These are phyloP conservation scores for Immersiella caudata DNA, from an alignment of 495 filamentous ascomycete species.

Conservation along the genomic window DNA sequence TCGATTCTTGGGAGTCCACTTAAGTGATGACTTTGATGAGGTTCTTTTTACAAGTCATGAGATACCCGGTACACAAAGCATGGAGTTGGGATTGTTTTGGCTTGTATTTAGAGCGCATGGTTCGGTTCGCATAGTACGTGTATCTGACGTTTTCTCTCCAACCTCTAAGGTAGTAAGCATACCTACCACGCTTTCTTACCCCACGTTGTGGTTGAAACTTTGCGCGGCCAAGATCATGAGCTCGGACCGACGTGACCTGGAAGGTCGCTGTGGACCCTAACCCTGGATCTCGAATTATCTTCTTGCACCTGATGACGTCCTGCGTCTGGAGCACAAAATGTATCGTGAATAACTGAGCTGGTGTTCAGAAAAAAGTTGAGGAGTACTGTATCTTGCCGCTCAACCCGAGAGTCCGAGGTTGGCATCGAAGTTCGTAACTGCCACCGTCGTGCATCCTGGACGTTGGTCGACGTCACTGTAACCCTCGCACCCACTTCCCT, in stretches of 20 bases:
- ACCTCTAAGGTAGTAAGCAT: not conserved
- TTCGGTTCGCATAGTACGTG: not conserved
- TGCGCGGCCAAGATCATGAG: too few species aligned
- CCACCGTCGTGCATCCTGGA: not conserved
- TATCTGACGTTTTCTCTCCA: not conserved
- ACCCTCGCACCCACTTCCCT: not conserved
- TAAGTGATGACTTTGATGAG: not conserved
- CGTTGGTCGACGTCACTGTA: not conserved
- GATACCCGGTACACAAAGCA: not conserved
- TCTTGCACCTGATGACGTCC: too few species aligned
- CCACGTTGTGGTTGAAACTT: too few species aligned
- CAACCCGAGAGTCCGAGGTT: not conserved
- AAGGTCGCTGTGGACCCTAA: too few species aligned
- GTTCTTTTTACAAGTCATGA: not conserved
- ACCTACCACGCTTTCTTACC: not conserved
- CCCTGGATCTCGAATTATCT: too few species aligned
- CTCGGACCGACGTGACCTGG: too few species aligned
- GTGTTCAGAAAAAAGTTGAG: too few species aligned
- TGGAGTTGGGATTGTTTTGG: not conserved
- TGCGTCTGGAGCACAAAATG: too few species aligned
- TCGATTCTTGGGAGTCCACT: constrained; percentile 1
- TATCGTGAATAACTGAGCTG: too few species aligned
- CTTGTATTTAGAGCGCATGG: not conserved
- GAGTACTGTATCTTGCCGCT: not conserved
- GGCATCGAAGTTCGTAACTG: not conserved